These are phyloP conservation scores for Kwoniella bestiolae DNA, from an alignment of 768 basidiomycete genomes.

Conservation along the genomic window DNA sequence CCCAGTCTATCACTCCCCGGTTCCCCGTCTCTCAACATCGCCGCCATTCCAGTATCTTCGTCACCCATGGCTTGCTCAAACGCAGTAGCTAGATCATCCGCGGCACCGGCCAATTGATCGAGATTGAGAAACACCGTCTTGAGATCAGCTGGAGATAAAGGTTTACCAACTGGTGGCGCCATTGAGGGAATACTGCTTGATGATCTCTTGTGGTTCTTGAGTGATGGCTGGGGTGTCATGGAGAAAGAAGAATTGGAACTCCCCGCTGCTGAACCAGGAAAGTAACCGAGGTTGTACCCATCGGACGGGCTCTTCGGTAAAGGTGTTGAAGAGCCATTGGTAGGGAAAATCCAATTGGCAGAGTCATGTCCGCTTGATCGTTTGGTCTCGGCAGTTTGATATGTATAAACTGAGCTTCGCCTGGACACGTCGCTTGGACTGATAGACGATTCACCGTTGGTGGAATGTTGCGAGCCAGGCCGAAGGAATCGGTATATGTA, in stretches of 20 bases:
- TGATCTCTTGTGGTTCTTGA: conserved; percentile 6
- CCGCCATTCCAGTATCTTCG: conserved; percentile 35
- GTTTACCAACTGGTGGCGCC: conserved; percentile 35
- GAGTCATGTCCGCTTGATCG: conserved; percentile 28
- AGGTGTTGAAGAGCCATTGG: conserved; percentile 9
- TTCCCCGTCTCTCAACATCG: conserved; percentile 31
- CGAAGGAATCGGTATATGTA: conserved; percentile 47
- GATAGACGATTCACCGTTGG: conserved; percentile 25
- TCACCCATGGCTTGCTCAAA: conserved; percentile 52
- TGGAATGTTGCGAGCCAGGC: conserved; percentile 38
- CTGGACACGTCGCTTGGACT: conserved; percentile 37
- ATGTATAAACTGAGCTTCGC: conserved; percentile 43
- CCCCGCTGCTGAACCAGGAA: conserved; percentile 1
- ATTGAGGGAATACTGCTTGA: conserved; percentile 7
- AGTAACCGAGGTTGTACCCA: conserved; percentile 11
- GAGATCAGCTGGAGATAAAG: conserved; percentile 49
- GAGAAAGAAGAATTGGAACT: conserved; percentile 15
- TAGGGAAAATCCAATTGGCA: neutral
- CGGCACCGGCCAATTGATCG: conserved; percentile 51
- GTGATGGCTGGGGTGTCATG: conserved; percentile 29
- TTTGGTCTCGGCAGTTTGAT: conserved; percentile 44
- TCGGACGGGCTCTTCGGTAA: conserved; percentile 29
- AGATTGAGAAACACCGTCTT: conserved; percentile 56
- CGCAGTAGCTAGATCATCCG: conserved; percentile 52
- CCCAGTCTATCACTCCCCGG: conserved; percentile 49